These are phyloP conservation scores for Phaeoacremonium minimum DNA, from an alignment of 2,329 filamentous ascomycete genomes.

Conservation along the genomic window DNA sequence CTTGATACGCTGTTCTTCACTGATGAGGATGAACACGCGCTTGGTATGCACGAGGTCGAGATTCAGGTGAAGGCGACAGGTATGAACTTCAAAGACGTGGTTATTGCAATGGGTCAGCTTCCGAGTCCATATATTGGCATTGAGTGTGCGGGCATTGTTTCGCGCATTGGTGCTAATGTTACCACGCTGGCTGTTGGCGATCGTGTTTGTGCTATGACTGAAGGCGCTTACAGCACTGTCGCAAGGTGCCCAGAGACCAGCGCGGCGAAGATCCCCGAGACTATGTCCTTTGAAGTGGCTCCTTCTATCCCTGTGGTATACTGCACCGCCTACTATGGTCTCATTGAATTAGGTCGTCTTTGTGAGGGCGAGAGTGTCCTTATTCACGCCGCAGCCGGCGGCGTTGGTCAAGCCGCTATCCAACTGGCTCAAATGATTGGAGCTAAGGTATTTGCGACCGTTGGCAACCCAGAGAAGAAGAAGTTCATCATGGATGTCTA, in stretches of 20 bases:
- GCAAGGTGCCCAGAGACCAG: conserved; percentile 2
- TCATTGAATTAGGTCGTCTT: conserved; percentile 14
- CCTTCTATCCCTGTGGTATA: conserved; percentile 16
- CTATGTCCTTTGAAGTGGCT: conserved; percentile 9
- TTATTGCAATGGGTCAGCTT: conserved; percentile 22
- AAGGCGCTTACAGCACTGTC: not conserved
- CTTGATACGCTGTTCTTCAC: not conserved
- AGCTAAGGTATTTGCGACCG: conserved; percentile 22
- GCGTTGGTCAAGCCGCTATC: conserved; percentile 7
- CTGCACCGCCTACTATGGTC: conserved; percentile 18
- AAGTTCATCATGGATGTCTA: conserved; percentile 18
- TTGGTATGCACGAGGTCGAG: conserved; percentile 5
- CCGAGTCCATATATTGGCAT: conserved; percentile 15
- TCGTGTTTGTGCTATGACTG: conserved; percentile 8
- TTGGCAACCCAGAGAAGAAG: conserved; percentile 21
- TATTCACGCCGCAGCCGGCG: conserved; percentile 16
- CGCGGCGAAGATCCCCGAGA: conserved; percentile 5
- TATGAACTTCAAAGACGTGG: conserved; percentile 31
- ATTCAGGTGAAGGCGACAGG: conserved; percentile 20
- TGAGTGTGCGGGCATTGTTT: conserved; percentile 19
- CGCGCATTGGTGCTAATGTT: conserved; percentile 2
- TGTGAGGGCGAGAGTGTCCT: conserved; percentile 14
- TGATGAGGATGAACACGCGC: conserved; percentile 3
- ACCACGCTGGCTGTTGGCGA: conserved; percentile 9
- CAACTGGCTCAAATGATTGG: conserved; percentile 4